Evolutionary conservation across 2,329 filamentous ascomycete genomes (phyloP), one percentile per base, ranked within the genome.

Genomic region (Leptographium radiaticola): DNA sequence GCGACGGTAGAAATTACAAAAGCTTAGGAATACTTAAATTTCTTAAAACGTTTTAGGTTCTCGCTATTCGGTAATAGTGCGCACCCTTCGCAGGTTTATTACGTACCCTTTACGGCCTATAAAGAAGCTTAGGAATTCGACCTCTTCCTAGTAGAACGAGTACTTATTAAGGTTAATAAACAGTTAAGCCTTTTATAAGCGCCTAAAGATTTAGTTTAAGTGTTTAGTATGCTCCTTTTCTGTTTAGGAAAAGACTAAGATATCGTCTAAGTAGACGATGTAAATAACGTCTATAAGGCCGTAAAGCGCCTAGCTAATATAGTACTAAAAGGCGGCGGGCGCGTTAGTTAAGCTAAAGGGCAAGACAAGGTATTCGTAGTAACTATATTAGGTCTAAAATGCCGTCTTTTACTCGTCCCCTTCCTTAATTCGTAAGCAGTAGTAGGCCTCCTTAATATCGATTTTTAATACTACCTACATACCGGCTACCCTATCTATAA

Each of bases 301-400:
- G 15, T 38, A 15, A 30, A 50, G 18, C 15, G 15, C 13, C 15
- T 25, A 30, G 34, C n/a, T 39, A 42, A 40, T 50, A 40, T 50
- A 50, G 9, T 42, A 15, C 30, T 50, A 50, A 50, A 42, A 42
- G 6, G 34, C 36, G 4, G 47, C 33, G 15, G 12, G 16, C 4
- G 16, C 13, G 13, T 49, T 49, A 18, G 33, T 39, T 38, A 49
- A 18, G 6, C n/a, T 50, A 50, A 50, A 40, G 18, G 36, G 34
- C 36, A 48, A 13, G 16, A 48, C 16, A n/a, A 36, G 3, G 15
- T 50, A 50, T 30, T 50, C 31, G 16, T 30, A 50, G 6, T 15
- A 30, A 16, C 12, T 30, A 30, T 50, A 50, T 2, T 49, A 48
- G 7, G 38, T 65, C 9, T 55, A 46, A 56, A 68, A 68, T 3